Evolutionary conservation across 2,329 filamentous ascomycete genomes (phyloP), one percentile per base, ranked within the genome.

Genomic region (Scytalidium lignicola): DNA sequence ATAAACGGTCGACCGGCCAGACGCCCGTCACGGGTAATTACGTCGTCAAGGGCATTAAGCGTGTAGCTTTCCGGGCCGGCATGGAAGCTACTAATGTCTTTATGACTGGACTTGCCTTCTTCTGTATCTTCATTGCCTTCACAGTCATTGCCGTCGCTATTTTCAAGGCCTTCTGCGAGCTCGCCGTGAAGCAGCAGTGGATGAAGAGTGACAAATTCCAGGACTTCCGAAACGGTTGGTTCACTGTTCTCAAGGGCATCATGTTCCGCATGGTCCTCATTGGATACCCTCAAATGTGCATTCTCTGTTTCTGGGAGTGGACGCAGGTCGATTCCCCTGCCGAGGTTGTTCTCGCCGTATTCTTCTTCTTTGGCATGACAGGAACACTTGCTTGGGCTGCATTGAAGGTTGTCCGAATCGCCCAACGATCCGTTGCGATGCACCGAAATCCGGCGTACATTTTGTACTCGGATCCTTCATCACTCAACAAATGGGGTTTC

Each of bases 361-460:
- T 95, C 68, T 95, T 95, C 75, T 80, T 96, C 66, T 72, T 96
- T 59, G 86, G 87, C 53, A 85, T 95, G 76, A 74, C 85, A 37
- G 75, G 77, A 46, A 88, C 90, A 26, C 79, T 97, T 28, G 84
- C 72, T 19, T 96, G 90, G 88, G 92, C 91, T 43, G 83, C 90
- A 0, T 85, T 81, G 71, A 96, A 96, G 74, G 90, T 97, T 55
- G 88, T 95, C 60, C 81, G 83, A 48, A 86, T 97, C 55, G 92
- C 90, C 28, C 89, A 89, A 64, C 86, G 89, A 59, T 96, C 91
- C 26, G 86, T 95, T 55, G 71, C 79, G 50, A 89, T 96, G 82
- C 91, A 96, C 76, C 91, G 92, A 72, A 96, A 96, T 72, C 90
- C 92, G 21, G 92, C 91, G 22, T 96, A 96, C 70, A 96, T 96